phyloP scores from a whole-genome alignment of 306 rosid genomes.

The Cicer chorassanicum region DNA sequence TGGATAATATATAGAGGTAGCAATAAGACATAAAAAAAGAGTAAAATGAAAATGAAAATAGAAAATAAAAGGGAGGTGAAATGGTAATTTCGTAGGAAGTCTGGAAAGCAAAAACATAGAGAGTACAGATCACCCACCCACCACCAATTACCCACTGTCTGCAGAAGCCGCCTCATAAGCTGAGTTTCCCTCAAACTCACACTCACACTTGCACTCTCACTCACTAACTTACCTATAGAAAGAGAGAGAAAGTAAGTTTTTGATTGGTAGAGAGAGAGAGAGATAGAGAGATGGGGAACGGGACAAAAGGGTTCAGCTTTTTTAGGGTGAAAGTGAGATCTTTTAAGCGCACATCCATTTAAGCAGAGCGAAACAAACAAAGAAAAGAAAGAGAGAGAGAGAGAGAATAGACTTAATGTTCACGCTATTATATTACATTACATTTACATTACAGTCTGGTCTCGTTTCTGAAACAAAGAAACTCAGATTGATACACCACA shows the following conservation, averaged over 20 bases:
- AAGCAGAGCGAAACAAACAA: constrained; percentile 27
- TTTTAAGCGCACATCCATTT: constrained; percentile 52
- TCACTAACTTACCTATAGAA: constrained; percentile 25
- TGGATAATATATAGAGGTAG: too few species aligned
- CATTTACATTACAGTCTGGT: background rate
- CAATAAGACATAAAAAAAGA: too few species aligned
- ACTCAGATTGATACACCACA: too few species aligned
- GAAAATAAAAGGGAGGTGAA: constrained; percentile 20
- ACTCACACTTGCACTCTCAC: constrained; percentile 20
- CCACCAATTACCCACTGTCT: constrained; percentile 55
- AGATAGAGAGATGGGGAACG: constrained; percentile 43
- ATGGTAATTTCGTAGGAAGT: constrained; percentile 31
- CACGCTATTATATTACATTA: constrained; percentile 50
- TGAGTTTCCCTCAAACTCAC: constrained; percentile 48
- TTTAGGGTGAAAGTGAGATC: constrained; percentile 59
- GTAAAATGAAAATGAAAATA: background rate
- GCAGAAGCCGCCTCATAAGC: constrained; percentile 77
- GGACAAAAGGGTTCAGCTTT: constrained; percentile 61
- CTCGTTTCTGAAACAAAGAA: background rate
- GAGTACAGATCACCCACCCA: constrained; percentile 43
- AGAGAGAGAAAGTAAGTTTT: constrained; percentile 19
- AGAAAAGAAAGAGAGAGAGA: constrained; percentile 26
- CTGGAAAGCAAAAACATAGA: background rate
- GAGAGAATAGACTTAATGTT: constrained; percentile 46
- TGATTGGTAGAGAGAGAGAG: constrained; percentile 40